These are phyloP conservation scores for Ceratobasidium sp. DNA, from an alignment of 1,284 basidiomycete genomes.

Conservation along the genomic window DNA sequence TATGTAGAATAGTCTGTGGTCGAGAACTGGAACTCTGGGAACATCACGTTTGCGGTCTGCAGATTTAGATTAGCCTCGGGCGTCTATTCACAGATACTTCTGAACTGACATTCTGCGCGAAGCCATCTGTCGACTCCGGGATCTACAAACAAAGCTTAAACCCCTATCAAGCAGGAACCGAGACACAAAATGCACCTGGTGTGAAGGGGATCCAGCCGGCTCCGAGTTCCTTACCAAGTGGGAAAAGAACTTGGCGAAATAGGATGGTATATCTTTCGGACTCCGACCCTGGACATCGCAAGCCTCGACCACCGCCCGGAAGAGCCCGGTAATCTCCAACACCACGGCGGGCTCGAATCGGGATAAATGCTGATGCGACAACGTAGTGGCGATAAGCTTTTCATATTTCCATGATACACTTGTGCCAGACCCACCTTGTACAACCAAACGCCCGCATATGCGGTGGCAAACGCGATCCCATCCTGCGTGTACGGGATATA, in stretches of 20 bases:
- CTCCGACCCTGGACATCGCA: conserved; percentile 26
- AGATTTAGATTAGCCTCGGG: not conserved
- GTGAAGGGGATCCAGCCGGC: conserved; percentile 13
- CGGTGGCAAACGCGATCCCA: conserved; percentile 34
- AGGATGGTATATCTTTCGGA: conserved; percentile 33
- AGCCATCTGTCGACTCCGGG: not conserved
- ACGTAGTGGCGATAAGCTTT: not conserved
- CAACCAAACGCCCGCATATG: conserved; percentile 42
- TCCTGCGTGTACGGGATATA: conserved; percentile 39
- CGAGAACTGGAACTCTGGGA: conserved; percentile 37
- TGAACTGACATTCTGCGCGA: not conserved
- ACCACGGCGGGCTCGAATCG: conserved; percentile 16
- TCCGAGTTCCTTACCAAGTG: conserved; percentile 35
- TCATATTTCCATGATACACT: not conserved
- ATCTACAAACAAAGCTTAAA: not conserved
- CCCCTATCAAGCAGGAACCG: not conserved
- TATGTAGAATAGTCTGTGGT: conserved; percentile 33
- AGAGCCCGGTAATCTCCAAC: conserved; percentile 12
- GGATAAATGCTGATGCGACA: conserved; percentile 16
- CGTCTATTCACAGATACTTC: not conserved
- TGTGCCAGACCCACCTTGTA: conserved; percentile 30
- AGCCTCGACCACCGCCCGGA: conserved; percentile 20
- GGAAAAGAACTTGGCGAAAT: conserved; percentile 38
- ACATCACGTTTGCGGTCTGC: conserved; percentile 23
- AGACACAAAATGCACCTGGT: conserved; percentile 1